Base-by-base conservation (phyloP, 2,329 filamentous ascomycete species). In the Apiospora sp. region DNA sequence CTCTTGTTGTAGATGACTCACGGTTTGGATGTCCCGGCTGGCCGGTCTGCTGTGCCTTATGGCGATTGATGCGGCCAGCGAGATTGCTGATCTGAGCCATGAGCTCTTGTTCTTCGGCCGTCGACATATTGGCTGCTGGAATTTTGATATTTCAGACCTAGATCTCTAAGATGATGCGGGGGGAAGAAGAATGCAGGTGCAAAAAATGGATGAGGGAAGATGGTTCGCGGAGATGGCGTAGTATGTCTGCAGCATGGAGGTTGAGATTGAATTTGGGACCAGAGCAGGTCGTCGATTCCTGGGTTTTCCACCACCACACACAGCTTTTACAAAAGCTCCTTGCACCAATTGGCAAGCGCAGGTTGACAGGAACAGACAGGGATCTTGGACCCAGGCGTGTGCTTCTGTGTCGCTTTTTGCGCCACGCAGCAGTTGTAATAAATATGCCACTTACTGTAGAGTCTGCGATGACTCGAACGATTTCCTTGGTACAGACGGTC, bases 11-110 rank as follows among this genome's bases (percentile, higher is more conserved):
- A 2, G 19, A 13, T 41, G 19, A 70, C 37, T 70, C 24, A 51
- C 46, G 48, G 30, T 41, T 43, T 58, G n/a, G 43, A 68, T 46
- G 16, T 24, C 27, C 67, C 5, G 43, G 13, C 41, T 82, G 73
- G 54, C 84, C 85, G 46, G 85, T 80, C 75, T 89, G 87, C 75
- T 92, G 88, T 75, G 89, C 93, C 81, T 93, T 95, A 84, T 93
- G 92, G 70, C 91, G 90, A 80, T 95, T 95, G 80, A 96, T 96
- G 82, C 93, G 92, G 87, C 87, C 85, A 72, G 88, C 86, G 70
- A 89, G 80, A 58, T 84, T 84, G 77, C 85, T 82, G 79, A 91
- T 91, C 75, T 84, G 84, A 70, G 86, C 87, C 78, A 89, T 81
- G 75, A 90, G 80, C 73, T 88, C 86, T 78, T 85, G 85, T 71